Evolutionary conservation across 345 rosid species (phyloP).

Genomic region (Gossypium longicalyx): DNA sequence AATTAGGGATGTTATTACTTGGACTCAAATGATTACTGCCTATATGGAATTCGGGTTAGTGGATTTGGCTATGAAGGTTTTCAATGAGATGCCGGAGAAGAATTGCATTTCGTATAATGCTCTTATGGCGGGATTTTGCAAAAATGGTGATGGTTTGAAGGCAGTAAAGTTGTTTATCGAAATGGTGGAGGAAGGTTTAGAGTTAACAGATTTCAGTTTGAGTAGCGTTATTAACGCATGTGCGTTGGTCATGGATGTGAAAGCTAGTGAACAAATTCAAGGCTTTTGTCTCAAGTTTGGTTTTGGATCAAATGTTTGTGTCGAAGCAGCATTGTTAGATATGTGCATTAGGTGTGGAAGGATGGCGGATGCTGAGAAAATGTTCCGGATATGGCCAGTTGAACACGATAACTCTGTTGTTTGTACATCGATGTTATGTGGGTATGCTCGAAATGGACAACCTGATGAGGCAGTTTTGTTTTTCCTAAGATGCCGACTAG

Average conservation of each 20-base stretch:
- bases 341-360: slow-evolving; percentile 82
- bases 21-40: slow-evolving; percentile 61
- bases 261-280: slow-evolving; percentile 64
- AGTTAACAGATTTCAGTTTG: slow-evolving; percentile 58
- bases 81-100: slow-evolving; percentile 56
- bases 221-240: slow-evolving; percentile 61
- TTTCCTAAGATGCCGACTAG: slow-evolving; percentile 33
- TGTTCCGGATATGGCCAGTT: slow-evolving; percentile 49
- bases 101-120: slow-evolving; percentile 59
- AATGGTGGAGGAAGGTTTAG: slow-evolving; percentile 54
- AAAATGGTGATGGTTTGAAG: slow-evolving; percentile 45
- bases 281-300: slow-evolving; percentile 69
- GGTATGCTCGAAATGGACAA: slow-evolving; percentile 63
- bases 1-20: slow-evolving; percentile 53
- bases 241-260: slow-evolving; percentile 40
- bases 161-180: slow-evolving; percentile 45
- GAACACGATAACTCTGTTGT: slow-evolving; percentile 39
- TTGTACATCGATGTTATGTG: slow-evolving; percentile 71
- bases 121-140: slow-evolving; percentile 63
- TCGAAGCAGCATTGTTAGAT: slow-evolving; percentile 68
- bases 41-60: slow-evolving; percentile 65
- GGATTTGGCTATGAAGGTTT: slow-evolving; percentile 55
- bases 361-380: slow-evolving; percentile 66
- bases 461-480: slow-evolving; percentile 63
- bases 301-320: slow-evolving; percentile 43